Conservation (phyloP, 345 rosid species). For the Kandelia obovata region DNA sequence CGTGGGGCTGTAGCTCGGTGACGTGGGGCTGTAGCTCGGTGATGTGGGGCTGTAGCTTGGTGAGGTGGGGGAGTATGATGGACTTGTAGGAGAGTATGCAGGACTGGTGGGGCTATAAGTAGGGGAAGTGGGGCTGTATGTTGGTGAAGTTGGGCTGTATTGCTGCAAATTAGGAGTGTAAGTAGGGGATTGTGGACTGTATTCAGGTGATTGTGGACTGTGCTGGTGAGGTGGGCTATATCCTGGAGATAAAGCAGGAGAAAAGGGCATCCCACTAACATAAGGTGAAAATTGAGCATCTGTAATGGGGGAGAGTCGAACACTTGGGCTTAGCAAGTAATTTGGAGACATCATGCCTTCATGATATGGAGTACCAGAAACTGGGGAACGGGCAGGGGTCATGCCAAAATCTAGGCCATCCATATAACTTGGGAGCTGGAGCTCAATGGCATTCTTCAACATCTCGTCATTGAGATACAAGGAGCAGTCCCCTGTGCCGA, state of each 20-base stretch:
- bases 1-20: constrained; percentile 73
- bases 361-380: constrained; percentile 89
- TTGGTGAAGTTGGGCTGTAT: constrained; percentile 84
- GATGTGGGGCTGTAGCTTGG: constrained; percentile 53
- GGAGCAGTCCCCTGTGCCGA: constrained; percentile 87
- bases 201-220: constrained; percentile 74
- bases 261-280: constrained; percentile 82
- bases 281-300: constrained; percentile 96
- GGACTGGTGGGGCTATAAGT: constrained; percentile 85
- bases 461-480: constrained; percentile 91
- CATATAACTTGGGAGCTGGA: constrained; percentile 96
- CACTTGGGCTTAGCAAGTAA: constrained; percentile 74
- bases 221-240: constrained; percentile 84
- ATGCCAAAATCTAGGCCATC: constrained; percentile 82
- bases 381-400: constrained; percentile 90
- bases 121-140: constrained; percentile 86
- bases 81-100: constrained; percentile 65
- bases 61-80: constrained; percentile 48
- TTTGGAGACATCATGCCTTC: constrained; percentile 96
- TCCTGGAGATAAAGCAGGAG: constrained; percentile 82
- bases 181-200: constrained; percentile 80
- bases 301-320: constrained; percentile 71
- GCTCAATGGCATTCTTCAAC: constrained; percentile 96
- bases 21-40: constrained; percentile 65
- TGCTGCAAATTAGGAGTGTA: constrained; percentile 86